phyloP scores from a whole-genome alignment of 352 stramenopile genomes.

The Pythium grandisporangium region DNA sequence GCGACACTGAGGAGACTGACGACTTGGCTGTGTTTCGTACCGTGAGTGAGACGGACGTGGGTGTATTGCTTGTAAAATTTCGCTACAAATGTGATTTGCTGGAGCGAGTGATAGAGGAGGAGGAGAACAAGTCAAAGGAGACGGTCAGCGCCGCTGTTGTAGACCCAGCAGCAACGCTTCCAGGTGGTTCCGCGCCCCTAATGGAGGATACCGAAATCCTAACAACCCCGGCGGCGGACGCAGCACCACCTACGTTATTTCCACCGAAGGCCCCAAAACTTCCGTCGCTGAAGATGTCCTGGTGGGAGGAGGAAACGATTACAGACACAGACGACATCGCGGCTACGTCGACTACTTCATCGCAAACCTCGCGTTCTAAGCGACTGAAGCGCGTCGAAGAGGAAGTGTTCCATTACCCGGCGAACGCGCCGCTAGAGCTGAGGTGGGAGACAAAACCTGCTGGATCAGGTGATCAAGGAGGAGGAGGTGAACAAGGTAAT shows the following conservation, averaged over 20 bases:
- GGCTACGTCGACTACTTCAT: too few species aligned
- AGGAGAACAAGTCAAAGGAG: too few species aligned
- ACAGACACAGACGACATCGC: not conserved
- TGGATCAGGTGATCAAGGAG: too few species aligned
- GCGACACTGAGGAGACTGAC: conserved; percentile 28
- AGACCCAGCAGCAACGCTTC: not conserved
- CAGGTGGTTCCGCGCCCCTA: not conserved
- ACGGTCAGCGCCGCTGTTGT: too few species aligned
- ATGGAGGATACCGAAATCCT: not conserved
- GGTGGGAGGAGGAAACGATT: conserved; percentile 1
- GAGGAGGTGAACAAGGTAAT: too few species aligned
- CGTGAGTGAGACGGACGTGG: conserved; percentile 22
- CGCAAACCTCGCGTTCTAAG: not conserved
- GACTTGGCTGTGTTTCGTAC: conserved; percentile 30
- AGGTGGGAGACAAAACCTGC: too few species aligned
- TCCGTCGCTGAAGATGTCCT: conserved; percentile 14
- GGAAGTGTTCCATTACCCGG: conserved; percentile 25
- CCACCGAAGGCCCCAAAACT: too few species aligned
- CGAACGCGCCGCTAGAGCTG: conserved; percentile 23
- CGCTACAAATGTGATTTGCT: conserved; percentile 36
- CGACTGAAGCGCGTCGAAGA: conserved; percentile 6
- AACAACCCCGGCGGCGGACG: too few species aligned
- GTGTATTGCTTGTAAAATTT: conserved; percentile 26
- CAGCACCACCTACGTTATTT: too few species aligned
- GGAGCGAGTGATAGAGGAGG: conserved; percentile 10